A percentile compares a stretch with the other conserved stretches of the same genome.
Evolutionary conservation across 1,284 basidiomycete genomes (phyloP).

Genomic region (Rhodotorula sp.): DNA sequence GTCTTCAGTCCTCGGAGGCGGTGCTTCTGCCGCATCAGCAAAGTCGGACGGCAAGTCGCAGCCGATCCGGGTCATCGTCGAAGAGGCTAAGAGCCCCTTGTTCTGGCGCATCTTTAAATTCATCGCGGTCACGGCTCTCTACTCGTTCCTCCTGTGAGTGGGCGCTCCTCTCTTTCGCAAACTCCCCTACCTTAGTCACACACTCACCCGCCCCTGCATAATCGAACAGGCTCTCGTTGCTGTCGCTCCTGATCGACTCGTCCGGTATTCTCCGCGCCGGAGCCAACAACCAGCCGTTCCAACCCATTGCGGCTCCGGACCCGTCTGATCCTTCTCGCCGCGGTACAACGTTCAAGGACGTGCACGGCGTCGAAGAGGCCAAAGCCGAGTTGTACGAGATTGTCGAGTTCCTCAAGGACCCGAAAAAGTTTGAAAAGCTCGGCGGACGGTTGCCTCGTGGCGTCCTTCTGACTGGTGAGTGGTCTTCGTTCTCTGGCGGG

Average conservation of each 20-base stretch:
- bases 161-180: conserved; percentile 35
- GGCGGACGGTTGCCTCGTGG: conserved; percentile 91
- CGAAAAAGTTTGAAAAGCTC: conserved; percentile 77
- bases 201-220: conserved; percentile 7
- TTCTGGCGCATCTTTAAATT: conserved; percentile 60
- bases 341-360: conserved; percentile 74
- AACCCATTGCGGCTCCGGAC: conserved; percentile 67
- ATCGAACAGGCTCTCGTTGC: conserved; percentile 66
- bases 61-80: conserved; percentile 74
- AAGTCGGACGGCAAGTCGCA: conserved; percentile 42
- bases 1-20: conserved; percentile 50
- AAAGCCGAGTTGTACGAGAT: conserved; percentile 90
- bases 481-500: conserved; percentile 42
- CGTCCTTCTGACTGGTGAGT: conserved; percentile 80
- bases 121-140: conserved; percentile 48
- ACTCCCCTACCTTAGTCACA: not conserved
- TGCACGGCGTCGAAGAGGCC: conserved; percentile 91
- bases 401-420: conserved; percentile 88
- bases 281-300: conserved; percentile 69
- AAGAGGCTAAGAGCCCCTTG: conserved; percentile 62
- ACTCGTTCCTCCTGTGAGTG: conserved; percentile 49
- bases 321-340: conserved; percentile 54
- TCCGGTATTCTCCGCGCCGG: conserved; percentile 86
- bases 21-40: conserved; percentile 16
- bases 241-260: conserved; percentile 86